Evolutionary conservation across 495 filamentous ascomycete genomes (phyloP), one percentile per base, ranked within the genome.

Genomic region (Niebla homalea): DNA sequence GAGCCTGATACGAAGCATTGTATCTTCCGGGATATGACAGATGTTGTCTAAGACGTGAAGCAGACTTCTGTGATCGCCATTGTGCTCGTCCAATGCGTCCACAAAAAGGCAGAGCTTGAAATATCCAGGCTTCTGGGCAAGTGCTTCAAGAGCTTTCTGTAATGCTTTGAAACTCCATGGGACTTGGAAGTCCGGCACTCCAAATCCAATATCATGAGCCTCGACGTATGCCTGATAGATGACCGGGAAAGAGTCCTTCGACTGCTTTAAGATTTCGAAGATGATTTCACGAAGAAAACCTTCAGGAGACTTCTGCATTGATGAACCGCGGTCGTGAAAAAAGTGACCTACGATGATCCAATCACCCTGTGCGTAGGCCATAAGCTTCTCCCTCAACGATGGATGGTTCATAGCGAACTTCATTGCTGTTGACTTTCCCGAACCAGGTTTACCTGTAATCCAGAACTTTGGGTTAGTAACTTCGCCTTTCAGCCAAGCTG

Each of bases 341-440:
- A 49, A 49, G 19, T 49, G 42, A 8, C 46, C 36, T 10, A 35
- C 46, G 10, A 49, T 41, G 12, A 39, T 46, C 46, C 46, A 49
- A 11, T 7, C 6, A 14, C 23, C 42, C 14, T 12, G 14, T 19
- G 18, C 19, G 23, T 49, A 43, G 6, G 18, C 12, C 11, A 15
- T 5, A 7, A 49, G 46, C 15, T 43, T 15, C 46, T 35, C 29
- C 19, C 15, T 20, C 4, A 46, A 50, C 32, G 4, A 19, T 14
- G 25, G 4, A 26, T 50, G 51, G 41, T 18, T 36, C 45, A 53
- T 48, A 37, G 35, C 20, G 26, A 40, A 51, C 23, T 53, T 53
- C 51, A 53, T 53, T n/a, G 40, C 11, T 6, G 51, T 53, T 19
- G 49, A 51, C n/a, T 51, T 51, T 15, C 49, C 49, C 6, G 49